These are phyloP conservation scores for Tulasnella sp. DNA, from an alignment of 768 basidiomycete species.

Conservation along the genomic window DNA sequence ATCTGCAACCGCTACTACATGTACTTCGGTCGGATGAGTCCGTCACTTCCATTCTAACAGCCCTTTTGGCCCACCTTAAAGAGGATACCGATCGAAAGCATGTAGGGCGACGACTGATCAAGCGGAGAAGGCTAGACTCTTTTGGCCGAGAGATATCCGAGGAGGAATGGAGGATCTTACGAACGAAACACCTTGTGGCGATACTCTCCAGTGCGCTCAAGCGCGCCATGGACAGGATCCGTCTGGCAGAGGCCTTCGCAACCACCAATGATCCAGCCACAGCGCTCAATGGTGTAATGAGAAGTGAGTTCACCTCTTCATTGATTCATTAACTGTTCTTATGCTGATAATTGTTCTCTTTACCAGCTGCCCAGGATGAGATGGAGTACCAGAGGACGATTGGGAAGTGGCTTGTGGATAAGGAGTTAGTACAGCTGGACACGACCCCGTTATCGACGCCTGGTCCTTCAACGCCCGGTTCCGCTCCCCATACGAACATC, in stretches of 20 bases:
- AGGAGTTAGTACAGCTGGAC: too few relatives aligned
- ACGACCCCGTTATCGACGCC: not conserved
- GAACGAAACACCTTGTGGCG: not conserved
- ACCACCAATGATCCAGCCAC: too few relatives aligned
- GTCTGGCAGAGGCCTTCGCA: too few relatives aligned
- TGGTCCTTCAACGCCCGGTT: not conserved
- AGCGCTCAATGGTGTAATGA: too few relatives aligned
- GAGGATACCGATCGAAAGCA: not conserved
- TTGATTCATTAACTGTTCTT: too few relatives aligned
- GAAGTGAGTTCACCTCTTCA: too few relatives aligned
- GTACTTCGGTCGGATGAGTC: not conserved
- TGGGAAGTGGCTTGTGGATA: too few relatives aligned
- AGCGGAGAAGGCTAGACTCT: not conserved
- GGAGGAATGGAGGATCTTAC: conserved; percentile 9
- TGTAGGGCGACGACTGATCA: not conserved
- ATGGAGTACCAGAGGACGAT: too few relatives aligned
- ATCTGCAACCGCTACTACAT: not conserved
- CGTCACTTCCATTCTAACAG: not conserved
- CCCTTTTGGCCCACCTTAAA: conserved; percentile 2
- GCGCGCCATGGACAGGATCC: not conserved
- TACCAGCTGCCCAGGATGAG: too few relatives aligned
- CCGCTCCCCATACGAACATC: not conserved
- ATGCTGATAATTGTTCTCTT: too few relatives aligned
- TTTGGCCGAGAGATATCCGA: conserved; percentile 6
- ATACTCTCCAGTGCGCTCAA: conserved; percentile 2